Evolutionary conservation across 140 eudicot genomes (phyloP), one percentile per base, ranked within the genome.

Genomic region (Erigeron philadelphicus): DNA sequence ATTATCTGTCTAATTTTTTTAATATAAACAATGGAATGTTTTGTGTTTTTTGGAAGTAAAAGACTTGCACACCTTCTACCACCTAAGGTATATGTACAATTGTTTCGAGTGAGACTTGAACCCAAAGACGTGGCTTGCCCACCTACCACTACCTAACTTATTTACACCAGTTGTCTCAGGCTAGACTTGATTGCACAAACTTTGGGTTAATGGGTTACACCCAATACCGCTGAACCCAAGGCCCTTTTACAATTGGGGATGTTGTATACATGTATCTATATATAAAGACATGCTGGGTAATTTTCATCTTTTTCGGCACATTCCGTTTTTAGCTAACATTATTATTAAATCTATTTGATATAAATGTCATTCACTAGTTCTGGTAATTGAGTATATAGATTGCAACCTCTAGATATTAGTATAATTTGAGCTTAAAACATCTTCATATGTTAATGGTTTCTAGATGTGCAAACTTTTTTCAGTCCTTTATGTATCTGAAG

Each of bases 401-500:
- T 54, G 23, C 35, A 7, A 54, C 61, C 61, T 15, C 35, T 54
- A 45, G 50, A 45, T 45, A 45, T 45, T 52, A n/a, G 43, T 21
- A 3, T 12, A 3, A 42, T 64, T 19, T 18, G 70, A 71, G 68
- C 61, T 42, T 50, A 43, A 71, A 50, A 70, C 8, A 17, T 31
- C n/a, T 13, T 4, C 42, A 40, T 68, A 61, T 68, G 16, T 11
- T 57, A 48, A 47, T 38, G 63, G 56, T 60, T 35, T 55, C 42
- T 56, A 60, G 64, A 21, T 49, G 48, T 21, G n/a, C 65, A 18
- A 8, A 44, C 62, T 35, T 72, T 68, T 54, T 59, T 55, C 43
- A 54, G 66, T 54, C 75, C 44, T 68, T 19, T 72, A 78, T 76
- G 70, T 53, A 61, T 55, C 78, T 71, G 81, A 63, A 44, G 67